Evolutionary conservation across 2,329 filamentous ascomycete species (phyloP), one percentile per base, ranked within the genome.

Genomic region (Dothidotthia symphoricarpi): DNA sequence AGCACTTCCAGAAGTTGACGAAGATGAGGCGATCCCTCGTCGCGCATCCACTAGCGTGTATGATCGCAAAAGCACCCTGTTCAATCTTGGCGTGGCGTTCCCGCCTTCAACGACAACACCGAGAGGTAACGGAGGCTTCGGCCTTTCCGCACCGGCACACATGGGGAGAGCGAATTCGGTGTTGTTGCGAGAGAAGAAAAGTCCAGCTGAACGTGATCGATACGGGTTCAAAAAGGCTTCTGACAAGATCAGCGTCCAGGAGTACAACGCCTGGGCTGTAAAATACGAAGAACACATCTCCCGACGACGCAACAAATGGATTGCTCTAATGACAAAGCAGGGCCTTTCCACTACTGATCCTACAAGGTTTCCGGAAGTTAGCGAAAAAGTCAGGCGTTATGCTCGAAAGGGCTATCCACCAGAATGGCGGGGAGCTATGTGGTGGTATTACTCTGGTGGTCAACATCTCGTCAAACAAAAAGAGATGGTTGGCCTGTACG

Each of bases 391-490:
- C 28, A 95, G 94, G 69, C 80, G 89, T 13, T 96, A 93, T 61
- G 80, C 95, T 32, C 82, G 90, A 34, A 97, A 96, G 67, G 91
- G 91, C 12, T 91, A 96, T 33, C 91, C 91, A 3, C 88, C 90
- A 0, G 88, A 95, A 50, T 95, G 89, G 82, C 81, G 91, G 57
- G 91, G 91, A n/a, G 85, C 87, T 5, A 91, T 91, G 30, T 97
- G 91, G 91, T 97, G 95, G 66, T 96, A 86, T 70, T 97, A 96
- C 63, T 88, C 89, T 9, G 88, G 88, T 14, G 91, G 91, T 1
- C 88, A 88, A 16, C 81, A 83, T 30, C 85, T 88, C 49, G 66
- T 95, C 43, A 78, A 81, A 34, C 84, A 87, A 57, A 80, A 94
- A 53, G 77, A 81, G 4, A 58, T 57, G 37, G 43, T 54, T 4